These are phyloP conservation scores for Neofusicoccum kwambonambiense DNA, from an alignment of 2,329 filamentous ascomycete species.

Conservation along the genomic window DNA sequence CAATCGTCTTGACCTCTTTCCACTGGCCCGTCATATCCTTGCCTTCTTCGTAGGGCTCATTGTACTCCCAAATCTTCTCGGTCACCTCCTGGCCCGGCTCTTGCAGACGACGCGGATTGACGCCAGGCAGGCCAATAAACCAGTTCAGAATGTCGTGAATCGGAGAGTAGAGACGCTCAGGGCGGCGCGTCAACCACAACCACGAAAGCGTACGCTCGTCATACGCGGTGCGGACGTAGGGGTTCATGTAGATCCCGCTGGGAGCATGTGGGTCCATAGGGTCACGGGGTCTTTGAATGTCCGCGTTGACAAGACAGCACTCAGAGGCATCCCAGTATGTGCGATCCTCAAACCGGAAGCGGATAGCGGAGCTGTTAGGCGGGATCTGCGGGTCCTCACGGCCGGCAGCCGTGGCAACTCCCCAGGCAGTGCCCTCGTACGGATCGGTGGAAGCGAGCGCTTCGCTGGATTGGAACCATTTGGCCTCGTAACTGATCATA, in stretches of 20 bases:
- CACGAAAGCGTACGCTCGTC: constrained; percentile 56
- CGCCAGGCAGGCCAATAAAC: constrained; percentile 56
- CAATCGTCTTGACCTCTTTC: constrained; percentile 50
- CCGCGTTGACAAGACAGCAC: constrained; percentile 50
- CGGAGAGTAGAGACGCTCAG: constrained; percentile 63
- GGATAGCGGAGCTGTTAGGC: constrained; percentile 37
- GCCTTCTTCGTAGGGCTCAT: constrained; percentile 32
- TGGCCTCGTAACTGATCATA: constrained; percentile 66
- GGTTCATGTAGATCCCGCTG: constrained; percentile 70
- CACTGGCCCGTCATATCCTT: constrained; percentile 31
- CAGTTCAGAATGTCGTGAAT: constrained; percentile 60
- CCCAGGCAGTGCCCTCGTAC: constrained; percentile 11
- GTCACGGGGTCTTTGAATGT: constrained; percentile 36
- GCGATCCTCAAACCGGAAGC: constrained; percentile 44
- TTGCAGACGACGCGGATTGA: constrained; percentile 62
- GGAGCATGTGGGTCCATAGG: constrained; percentile 22
- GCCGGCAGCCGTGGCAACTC: constrained; percentile 15
- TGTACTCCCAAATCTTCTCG: constrained; percentile 53
- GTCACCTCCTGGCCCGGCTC: constrained; percentile 55
- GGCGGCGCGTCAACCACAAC: constrained; percentile 60
- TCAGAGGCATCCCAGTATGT: constrained; percentile 49
- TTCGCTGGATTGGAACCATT: constrained; percentile 51
- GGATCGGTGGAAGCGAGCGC: constrained; percentile 12
- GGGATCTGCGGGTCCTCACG: constrained; percentile 16
- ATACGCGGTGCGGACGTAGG: constrained; percentile 71